These are phyloP conservation scores for Colletotrichum sp. DNA, from an alignment of 2,329 filamentous ascomycete species.

Conservation along the genomic window DNA sequence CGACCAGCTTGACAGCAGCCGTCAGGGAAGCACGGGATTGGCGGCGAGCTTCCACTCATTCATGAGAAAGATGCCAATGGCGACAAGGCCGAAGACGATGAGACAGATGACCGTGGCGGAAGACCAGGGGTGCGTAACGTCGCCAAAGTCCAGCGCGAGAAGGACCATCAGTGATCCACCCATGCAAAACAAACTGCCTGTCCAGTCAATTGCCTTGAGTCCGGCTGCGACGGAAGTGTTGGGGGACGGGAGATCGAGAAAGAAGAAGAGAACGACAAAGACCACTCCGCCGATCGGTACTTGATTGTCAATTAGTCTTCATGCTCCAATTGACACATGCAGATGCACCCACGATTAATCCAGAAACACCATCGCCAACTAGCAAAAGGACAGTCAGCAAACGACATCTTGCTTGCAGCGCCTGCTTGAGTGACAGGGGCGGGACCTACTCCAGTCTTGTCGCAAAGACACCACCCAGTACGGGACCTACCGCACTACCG, in stretches of 20 bases:
- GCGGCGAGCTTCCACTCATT: conserved; percentile 32
- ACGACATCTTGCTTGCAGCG: conserved; percentile 34
- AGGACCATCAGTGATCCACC: conserved; percentile 36
- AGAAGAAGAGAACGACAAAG: conserved; percentile 31
- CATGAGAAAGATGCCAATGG: conserved; percentile 38
- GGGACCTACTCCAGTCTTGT: conserved; percentile 43
- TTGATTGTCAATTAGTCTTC: neutral
- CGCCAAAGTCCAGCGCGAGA: conserved; percentile 40
- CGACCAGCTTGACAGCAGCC: conserved; percentile 46
- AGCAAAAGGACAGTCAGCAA: conserved; percentile 39
- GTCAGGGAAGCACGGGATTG: conserved; percentile 45
- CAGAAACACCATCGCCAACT: conserved; percentile 49
- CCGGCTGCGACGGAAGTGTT: conserved; percentile 67
- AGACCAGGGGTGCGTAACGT: conserved; percentile 75
- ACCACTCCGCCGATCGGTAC: conserved; percentile 32
- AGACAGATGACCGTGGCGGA: conserved; percentile 52
- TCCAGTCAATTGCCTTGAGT: conserved; percentile 61
- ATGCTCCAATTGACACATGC: neutral
- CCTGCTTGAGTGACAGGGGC: neutral
- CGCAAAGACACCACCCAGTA: conserved; percentile 48
- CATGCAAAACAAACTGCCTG: conserved; percentile 45
- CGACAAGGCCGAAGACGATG: conserved; percentile 38
- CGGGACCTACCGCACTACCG: conserved; percentile 44
- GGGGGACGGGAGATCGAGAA: conserved; percentile 71
- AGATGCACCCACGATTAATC: conserved; percentile 31